A percentile compares a stretch with the other conserved stretches of the same genome.
Conservation (phyloP, 176 grass and related monocot species). For the Aegilops bicornis region DNA sequence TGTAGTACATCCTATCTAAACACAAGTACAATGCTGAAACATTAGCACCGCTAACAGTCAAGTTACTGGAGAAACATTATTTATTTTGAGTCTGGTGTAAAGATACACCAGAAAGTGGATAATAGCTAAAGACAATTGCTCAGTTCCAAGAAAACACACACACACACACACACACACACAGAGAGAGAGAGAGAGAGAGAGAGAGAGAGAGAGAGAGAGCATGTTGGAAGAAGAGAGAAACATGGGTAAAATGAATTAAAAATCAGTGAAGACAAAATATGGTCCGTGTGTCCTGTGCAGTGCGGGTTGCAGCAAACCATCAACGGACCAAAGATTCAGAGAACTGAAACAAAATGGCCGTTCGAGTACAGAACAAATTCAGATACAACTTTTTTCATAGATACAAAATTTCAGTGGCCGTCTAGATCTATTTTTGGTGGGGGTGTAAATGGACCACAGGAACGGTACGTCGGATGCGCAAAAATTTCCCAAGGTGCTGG, state of each 20-base stretch:
- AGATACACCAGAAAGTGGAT: slow-evolving; percentile 12
- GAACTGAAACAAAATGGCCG: not conserved
- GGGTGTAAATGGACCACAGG: not conserved
- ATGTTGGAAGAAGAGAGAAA: not conserved
- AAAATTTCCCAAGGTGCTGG: not conserved
- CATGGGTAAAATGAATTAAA: not conserved
- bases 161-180: too few species aligned
- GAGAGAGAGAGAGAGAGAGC: too few species aligned
- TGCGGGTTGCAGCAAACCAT: slow-evolving; percentile 8
- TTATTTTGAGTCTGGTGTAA: not conserved
- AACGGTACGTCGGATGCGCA: not conserved
- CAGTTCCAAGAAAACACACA: slow-evolving; percentile 12
- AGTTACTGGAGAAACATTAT: slow-evolving; percentile 24
- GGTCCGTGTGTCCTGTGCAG: not conserved
- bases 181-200: too few species aligned
- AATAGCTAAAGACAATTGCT: not conserved
- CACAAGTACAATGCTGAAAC: not conserved
- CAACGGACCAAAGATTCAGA: not conserved
- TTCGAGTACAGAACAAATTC: not conserved
- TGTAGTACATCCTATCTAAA: not conserved
- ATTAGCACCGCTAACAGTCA: slow-evolving; percentile 3
- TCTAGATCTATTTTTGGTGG: not conserved
- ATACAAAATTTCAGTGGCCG: not conserved
- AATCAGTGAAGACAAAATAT: slow-evolving; percentile 4
- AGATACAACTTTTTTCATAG: not conserved